Base-by-base conservation (phyloP, 306 rosid genomes). In the Lathyrus sativus region DNA sequence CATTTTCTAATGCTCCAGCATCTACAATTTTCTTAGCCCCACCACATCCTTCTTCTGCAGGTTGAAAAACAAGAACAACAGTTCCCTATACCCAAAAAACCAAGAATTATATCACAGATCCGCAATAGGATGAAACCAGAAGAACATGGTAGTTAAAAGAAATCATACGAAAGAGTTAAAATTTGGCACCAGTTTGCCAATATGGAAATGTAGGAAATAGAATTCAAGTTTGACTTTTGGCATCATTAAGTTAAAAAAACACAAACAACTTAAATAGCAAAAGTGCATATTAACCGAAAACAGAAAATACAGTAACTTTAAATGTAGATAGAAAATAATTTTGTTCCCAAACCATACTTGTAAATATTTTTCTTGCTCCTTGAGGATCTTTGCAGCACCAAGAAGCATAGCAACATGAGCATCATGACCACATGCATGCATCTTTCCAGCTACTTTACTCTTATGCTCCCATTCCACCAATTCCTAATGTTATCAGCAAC, bases 341-440 rank as follows among this genome's bases (percentile, higher is more conserved):
- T 26, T 26, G 29, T 26, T 26, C 4, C 3, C 0, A 26, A 26
- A 26, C 29, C 62, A 19, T 76, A 90, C 96, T 62, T 35, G 73
- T 56, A 87, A 69, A 26, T 82, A 76, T 15, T 76, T 67, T 26
- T 75, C 82, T 68, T 83, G 88, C 17, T 77, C 79, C 72, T 85
- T 82, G 79, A 89, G 96, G 35, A 89, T 80, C 82, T 74, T 90
- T 19, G 96, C 96, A 56, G 96, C 96, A 55, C 96, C 98, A 15
- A 92, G 89, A 78, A 89, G 95, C 95, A 92, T 89, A 60, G 95
- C 79, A 71, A 89, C 87, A 85, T 92, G 98, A 50, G 91, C 92
- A 80, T 92, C 98, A 70, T 92, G 96, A 11, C 98, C 98, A 41
- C 98, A 92, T 7, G 84, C 98, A 64, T 92, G 98, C 98, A 92